These are phyloP conservation scores for Lactifluus pinguis DNA, from an alignment of 768 basidiomycete genomes.

Conservation along the genomic window DNA sequence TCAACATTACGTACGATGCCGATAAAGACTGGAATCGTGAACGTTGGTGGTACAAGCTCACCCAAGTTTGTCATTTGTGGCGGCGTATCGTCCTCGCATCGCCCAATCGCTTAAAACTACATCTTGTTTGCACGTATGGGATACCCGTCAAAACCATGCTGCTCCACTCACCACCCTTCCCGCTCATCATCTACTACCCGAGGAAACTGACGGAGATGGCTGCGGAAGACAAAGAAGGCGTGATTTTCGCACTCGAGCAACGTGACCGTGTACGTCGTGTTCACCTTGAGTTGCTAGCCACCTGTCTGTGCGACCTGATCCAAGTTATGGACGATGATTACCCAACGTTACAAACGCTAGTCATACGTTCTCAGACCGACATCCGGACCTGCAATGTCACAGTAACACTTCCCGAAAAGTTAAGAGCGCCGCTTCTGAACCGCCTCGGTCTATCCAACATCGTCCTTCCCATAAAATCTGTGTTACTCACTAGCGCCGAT, in stretches of 20 bases:
- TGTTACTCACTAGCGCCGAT: not conserved
- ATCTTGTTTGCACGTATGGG: constrained; percentile 2
- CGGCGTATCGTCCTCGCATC: not conserved
- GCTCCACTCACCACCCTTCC: not conserved
- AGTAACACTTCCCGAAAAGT: not conserved
- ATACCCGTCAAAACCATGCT: not conserved
- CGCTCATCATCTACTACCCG: constrained; percentile 1
- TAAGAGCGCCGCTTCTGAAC: not conserved
- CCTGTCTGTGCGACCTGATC: constrained; percentile 1
- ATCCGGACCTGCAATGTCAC: not conserved
- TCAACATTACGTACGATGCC: not conserved
- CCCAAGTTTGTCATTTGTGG: not conserved
- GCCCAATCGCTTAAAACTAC: not conserved
- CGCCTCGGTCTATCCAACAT: not conserved
- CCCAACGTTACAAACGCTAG: not conserved
- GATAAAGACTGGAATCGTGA: not conserved
- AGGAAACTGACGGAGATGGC: not conserved
- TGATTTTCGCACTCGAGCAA: not conserved
- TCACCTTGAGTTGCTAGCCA: not conserved
- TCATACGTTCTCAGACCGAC: not conserved
- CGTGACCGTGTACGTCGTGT: constrained; percentile 3
- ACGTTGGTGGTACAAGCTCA: constrained; percentile 9
- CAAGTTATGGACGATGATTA: not conserved
- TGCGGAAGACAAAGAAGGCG: not conserved
- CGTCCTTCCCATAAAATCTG: not conserved